These are phyloP conservation scores for Kazachstania taianensis DNA, from an alignment of 805 yeast genomes.

Conservation along the genomic window DNA sequence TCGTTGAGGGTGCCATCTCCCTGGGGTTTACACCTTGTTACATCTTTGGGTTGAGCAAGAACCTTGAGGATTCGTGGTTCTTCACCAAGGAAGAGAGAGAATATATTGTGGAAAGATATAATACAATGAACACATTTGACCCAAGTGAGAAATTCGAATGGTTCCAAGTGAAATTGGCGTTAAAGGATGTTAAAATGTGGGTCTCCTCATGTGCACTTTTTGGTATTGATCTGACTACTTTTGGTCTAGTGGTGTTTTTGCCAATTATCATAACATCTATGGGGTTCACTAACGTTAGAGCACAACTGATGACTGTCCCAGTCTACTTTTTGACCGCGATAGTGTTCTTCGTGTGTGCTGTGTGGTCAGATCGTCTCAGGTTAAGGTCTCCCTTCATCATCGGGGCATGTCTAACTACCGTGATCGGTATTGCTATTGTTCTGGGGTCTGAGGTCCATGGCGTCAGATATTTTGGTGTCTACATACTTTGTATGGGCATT, in stretches of 20 bases:
- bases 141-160: slow-evolving; percentile 32
- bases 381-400: slow-evolving; percentile 35
- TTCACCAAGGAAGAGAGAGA: slow-evolving; percentile 33
- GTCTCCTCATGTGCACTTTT: slow-evolving; percentile 29
- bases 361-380: slow-evolving; percentile 45
- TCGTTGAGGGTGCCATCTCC: slow-evolving; percentile 41
- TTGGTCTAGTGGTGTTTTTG: slow-evolving; percentile 35
- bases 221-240: slow-evolving; percentile 33
- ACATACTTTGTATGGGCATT: slow-evolving; percentile 32
- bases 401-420: slow-evolving; percentile 27
- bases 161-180: slow-evolving; percentile 28
- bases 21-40: slow-evolving; percentile 30
- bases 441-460: slow-evolving; percentile 27
- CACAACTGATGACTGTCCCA: slow-evolving; percentile 74
- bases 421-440: slow-evolving; percentile 28
- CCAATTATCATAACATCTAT: slow-evolving; percentile 29
- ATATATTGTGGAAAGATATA: slow-evolving; percentile 29
- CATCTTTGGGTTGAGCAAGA: slow-evolving; percentile 33
- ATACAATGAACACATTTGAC: slow-evolving; percentile 27
- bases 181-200: slow-evolving; percentile 26
- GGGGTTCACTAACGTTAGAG: slow-evolving; percentile 52
- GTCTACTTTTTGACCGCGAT: slow-evolving; percentile 79
- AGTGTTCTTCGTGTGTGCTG: slow-evolving; percentile 50
- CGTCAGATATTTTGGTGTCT: slow-evolving; percentile 32
- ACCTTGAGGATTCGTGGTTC: slow-evolving; percentile 32